Evolutionary conservation across 2,329 filamentous ascomycete species (phyloP).

Genomic region (Didymella arachidicola): DNA sequence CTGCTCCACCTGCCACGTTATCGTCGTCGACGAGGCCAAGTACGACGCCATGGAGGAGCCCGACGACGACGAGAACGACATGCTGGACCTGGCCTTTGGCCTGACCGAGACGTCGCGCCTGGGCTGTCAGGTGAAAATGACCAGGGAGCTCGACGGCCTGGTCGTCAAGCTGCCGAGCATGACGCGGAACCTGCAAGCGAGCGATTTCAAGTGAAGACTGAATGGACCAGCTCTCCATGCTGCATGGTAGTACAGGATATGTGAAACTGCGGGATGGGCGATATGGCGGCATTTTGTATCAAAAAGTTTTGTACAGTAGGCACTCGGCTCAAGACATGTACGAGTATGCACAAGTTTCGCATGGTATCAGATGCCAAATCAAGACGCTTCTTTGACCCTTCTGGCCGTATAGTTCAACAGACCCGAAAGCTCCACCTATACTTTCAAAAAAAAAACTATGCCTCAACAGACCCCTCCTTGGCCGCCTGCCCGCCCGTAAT

Average conservation of each 20-base stretch:
- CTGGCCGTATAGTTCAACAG: too few relatives aligned
- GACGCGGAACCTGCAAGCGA: conserved; percentile 95
- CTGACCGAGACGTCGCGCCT: conserved; percentile 84
- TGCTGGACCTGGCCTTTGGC: conserved; percentile 84
- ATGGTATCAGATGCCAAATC: not conserved
- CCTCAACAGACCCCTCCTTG: conserved; percentile 33
- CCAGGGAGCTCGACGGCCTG: conserved; percentile 84
- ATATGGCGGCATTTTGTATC: not conserved
- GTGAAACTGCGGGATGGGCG: not conserved
- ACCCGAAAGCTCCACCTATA: too few relatives aligned
- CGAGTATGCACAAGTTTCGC: not conserved
- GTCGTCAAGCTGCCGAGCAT: conserved; percentile 86
- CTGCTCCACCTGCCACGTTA: conserved; percentile 92
- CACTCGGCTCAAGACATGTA: not conserved
- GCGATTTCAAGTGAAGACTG: conserved; percentile 71
- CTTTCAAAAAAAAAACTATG: too few relatives aligned
- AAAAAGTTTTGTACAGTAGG: not conserved
- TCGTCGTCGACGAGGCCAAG: conserved; percentile 75
- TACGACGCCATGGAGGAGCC: conserved; percentile 74
- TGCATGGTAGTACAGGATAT: not conserved
- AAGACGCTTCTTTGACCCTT: too few relatives aligned
- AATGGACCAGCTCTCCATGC: not conserved
- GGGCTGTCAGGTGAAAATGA: conserved; percentile 93
- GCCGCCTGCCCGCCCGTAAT: conserved; percentile 68
- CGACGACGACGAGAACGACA: conserved; percentile 57